Evolutionary conservation across 768 basidiomycete genomes (phyloP).

Genomic region (Mycena filopes): DNA sequence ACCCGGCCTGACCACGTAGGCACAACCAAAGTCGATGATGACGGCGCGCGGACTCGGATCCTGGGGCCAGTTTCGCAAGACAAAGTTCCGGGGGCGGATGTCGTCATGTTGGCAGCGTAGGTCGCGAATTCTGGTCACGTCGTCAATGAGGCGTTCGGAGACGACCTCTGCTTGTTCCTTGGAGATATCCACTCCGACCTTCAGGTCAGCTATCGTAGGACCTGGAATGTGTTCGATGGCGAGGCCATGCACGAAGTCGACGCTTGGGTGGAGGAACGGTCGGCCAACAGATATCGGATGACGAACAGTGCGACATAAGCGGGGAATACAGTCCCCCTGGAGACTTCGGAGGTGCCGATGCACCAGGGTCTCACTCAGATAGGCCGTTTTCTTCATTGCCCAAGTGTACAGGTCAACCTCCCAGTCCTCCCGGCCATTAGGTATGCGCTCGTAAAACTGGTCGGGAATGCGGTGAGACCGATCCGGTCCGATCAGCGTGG

Average conservation of each 20-base stretch:
- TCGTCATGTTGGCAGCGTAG: not conserved
- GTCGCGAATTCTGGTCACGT: not conserved
- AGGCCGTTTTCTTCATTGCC: not conserved
- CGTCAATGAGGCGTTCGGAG: not conserved
- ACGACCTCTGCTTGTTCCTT: not conserved
- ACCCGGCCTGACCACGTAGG: not conserved
- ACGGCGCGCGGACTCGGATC: slow-evolving; percentile 2
- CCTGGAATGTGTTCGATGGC: slow-evolving; percentile 6
- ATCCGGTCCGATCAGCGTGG: no score
- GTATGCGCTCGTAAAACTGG: no score
- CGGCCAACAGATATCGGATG: not conserved
- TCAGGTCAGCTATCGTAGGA: not conserved
- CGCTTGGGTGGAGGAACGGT: slow-evolving; percentile 5
- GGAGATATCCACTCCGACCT: slow-evolving; percentile 1
- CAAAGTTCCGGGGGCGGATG: not conserved
- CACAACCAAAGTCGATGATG: not conserved
- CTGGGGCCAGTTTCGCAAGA: not conserved
- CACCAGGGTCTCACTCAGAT: not conserved
- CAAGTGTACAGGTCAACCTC: no score
- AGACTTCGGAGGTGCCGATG: not conserved
- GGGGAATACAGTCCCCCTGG: not conserved
- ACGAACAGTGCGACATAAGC: not conserved
- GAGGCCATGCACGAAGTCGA: slow-evolving; percentile 6
- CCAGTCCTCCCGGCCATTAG: no score
- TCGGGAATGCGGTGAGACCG: no score